These are phyloP conservation scores for Ophiostoma quercus DNA, from an alignment of 2,329 filamentous ascomycete species.

Conservation along the genomic window DNA sequence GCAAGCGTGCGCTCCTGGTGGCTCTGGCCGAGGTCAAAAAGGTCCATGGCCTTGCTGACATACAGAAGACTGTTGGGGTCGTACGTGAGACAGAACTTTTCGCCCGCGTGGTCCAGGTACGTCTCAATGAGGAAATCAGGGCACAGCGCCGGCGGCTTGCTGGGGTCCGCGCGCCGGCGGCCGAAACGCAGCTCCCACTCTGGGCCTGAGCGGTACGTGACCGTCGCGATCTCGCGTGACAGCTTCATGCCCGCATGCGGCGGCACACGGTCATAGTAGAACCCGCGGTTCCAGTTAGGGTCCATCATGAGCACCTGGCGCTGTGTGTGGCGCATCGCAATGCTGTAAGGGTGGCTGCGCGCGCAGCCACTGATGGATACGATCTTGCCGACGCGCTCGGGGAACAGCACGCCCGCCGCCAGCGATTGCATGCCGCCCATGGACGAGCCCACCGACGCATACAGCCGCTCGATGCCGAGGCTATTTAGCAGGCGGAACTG, in stretches of 20 bases:
- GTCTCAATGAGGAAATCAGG: constrained; percentile 97
- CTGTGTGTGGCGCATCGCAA: constrained; percentile 97
- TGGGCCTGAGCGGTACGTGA: constrained; percentile 92
- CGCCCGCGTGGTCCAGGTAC: constrained; percentile 93
- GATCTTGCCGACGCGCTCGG: constrained; percentile 72
- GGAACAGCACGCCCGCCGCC: constrained; percentile 77
- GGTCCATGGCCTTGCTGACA: constrained; percentile 97
- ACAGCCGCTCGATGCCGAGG: constrained; percentile 70
- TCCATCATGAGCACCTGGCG: constrained; percentile 99
- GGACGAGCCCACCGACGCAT: constrained; percentile 89
- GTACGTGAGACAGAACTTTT: constrained; percentile 97
- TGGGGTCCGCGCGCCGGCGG: constrained; percentile 75
- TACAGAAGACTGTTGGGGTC: constrained; percentile 94
- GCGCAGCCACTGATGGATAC: constrained; percentile 92
- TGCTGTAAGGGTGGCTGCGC: constrained; percentile 91
- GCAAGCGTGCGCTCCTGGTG: constrained; percentile 59
- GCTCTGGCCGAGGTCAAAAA: constrained; percentile 80
- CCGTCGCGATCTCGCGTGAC: constrained; percentile 91
- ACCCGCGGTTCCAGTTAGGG: constrained; percentile 90
- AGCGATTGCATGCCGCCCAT: constrained; percentile 99
- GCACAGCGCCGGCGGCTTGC: constrained; percentile 85
- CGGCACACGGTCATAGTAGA: constrained; percentile 83
- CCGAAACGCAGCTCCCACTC: constrained; percentile 98
- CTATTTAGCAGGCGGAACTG: constrained; percentile 84
- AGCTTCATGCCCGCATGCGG: constrained; percentile 98